Evolutionary conservation across 169 alveolate species (phyloP).

Genomic region (Eimeria sp.): DNA sequence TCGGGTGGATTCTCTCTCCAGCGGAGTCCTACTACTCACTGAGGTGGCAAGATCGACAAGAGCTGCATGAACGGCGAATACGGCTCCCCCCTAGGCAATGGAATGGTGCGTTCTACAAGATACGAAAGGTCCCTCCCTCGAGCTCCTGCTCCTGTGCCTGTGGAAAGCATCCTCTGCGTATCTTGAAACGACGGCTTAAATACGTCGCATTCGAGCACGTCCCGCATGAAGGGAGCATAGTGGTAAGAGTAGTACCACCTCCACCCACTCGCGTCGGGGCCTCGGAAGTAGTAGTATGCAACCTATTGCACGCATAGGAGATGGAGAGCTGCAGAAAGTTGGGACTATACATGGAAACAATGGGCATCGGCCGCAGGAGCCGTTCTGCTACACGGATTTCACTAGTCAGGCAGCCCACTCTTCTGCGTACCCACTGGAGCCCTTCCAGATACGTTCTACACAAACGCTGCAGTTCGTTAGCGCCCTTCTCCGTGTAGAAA

Average conservation of each 20-base stretch:
- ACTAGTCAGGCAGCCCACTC: not conserved
- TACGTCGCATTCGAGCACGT: conserved; percentile 90
- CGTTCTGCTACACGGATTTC: not conserved
- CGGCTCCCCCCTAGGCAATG: conserved; percentile 92
- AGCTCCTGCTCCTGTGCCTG: not conserved
- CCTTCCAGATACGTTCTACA: conserved; percentile 95
- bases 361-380: not conserved
- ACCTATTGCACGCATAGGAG: conserved; percentile 43
- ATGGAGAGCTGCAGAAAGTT: not conserved
- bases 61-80: conserved; percentile 98
- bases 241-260: conserved; percentile 99
- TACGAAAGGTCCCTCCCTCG: not conserved
- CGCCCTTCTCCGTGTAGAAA: conserved; percentile 62
- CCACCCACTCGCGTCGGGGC: conserved; percentile 94
- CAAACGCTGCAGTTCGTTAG: conserved; percentile 83
- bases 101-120: conserved; percentile 36
- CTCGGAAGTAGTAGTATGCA: conserved; percentile 82
- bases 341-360: not conserved
- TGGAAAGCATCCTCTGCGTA: not conserved
- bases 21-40: conserved; percentile 82
- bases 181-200: conserved; percentile 48
- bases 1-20: not conserved
- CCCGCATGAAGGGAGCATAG: conserved; percentile 99
- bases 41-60: conserved; percentile 98
- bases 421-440: conserved; percentile 94